phyloP scores from a whole-genome alignment of 345 rosid genomes.

The Firmiana major region DNA sequence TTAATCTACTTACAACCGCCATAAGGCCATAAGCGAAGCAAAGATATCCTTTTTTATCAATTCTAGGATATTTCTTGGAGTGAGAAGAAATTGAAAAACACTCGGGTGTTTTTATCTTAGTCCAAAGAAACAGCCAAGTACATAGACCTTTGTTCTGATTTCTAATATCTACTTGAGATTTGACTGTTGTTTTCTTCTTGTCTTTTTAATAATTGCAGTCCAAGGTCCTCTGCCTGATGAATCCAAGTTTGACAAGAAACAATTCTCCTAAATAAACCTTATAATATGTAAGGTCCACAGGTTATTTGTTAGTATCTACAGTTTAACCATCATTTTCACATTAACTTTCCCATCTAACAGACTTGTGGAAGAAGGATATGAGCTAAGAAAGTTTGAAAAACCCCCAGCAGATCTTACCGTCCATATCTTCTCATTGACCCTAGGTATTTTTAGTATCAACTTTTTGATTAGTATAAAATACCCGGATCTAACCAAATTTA shows the following conservation, averaged over 20 bases:
- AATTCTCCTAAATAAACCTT: background rate
- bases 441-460: background rate
- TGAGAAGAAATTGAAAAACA: background rate
- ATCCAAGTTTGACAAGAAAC: constrained; percentile 28
- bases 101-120: background rate
- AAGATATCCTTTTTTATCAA: background rate
- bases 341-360: background rate
- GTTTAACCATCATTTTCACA: background rate
- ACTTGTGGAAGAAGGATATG: constrained; percentile 20
- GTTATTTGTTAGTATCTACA: background rate
- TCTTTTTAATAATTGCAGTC: background rate
- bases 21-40: background rate
- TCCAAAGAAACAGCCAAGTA: constrained; percentile 1
- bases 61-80: background rate
- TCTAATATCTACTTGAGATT: constrained; percentile 16
- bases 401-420: background rate
- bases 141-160: background rate
- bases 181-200: constrained; percentile 14
- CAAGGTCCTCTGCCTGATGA: background rate
- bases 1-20: background rate
- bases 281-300: background rate
- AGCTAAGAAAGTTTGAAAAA: constrained; percentile 22
- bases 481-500: background rate
- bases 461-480: constrained; percentile 2
- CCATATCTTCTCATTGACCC: background rate